Conservation (phyloP, 352 stramenopile species). For the Phytophthora syringae region DNA sequence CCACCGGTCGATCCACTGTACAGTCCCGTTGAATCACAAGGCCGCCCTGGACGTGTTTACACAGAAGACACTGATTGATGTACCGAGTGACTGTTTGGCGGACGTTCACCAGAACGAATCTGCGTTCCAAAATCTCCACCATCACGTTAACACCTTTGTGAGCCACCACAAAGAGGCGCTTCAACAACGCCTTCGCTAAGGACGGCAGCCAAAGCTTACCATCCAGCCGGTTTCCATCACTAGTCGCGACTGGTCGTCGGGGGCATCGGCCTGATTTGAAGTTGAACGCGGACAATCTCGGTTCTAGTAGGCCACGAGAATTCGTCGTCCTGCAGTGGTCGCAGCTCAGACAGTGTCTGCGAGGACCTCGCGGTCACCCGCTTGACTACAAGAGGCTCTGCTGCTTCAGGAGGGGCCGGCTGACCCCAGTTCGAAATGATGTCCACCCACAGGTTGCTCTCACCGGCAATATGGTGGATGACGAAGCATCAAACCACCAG, state of each 20-base stretch:
- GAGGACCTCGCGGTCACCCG: constrained; percentile 1
- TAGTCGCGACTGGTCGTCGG: background rate
- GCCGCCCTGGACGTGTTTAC: constrained; percentile 23
- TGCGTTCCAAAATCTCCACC: background rate
- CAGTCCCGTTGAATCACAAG: background rate
- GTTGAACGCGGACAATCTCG: background rate
- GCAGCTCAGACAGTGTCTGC: constrained; percentile 5
- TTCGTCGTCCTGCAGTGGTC: constrained; percentile 5
- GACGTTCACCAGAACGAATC: background rate
- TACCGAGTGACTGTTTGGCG: background rate
- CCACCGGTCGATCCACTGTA: background rate
- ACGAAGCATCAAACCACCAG: constrained; percentile 15
- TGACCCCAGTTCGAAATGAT: constrained; percentile 6
- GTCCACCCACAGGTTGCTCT: constrained; percentile 4
- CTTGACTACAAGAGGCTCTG: background rate
- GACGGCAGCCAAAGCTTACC: background rate
- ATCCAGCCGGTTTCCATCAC: background rate
- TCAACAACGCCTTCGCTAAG: background rate
- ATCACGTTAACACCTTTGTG: constrained; percentile 9
- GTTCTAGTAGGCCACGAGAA: constrained; percentile 7
- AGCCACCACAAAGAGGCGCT: constrained; percentile 6
- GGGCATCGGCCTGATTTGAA: background rate
- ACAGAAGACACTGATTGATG: constrained; percentile 1
- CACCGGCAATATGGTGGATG: constrained; percentile 8
- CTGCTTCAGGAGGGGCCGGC: background rate